These are phyloP conservation scores for Fragilariopsis cylindrus DNA, from an alignment of 108 stramenopile species.

Conservation along the genomic window DNA sequence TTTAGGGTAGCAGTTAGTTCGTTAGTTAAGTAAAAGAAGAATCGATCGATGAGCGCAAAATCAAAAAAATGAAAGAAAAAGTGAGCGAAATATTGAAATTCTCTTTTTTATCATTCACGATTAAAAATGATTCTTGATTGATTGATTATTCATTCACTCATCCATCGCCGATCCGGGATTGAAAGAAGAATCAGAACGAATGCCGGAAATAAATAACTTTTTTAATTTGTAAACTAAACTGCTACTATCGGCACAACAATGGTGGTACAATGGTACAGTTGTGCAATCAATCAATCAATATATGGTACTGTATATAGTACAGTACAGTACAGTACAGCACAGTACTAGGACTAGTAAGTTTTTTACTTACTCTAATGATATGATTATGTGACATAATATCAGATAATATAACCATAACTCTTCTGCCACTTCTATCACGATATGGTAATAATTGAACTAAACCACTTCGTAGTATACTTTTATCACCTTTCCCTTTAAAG, in stretches of 20 bases:
- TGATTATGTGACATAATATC: constrained; percentile 14
- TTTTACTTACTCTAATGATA: neutral
- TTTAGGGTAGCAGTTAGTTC: neutral
- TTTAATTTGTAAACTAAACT: neutral
- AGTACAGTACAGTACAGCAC: neutral
- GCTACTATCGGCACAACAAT: neutral
- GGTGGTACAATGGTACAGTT: neutral
- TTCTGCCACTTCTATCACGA: constrained; percentile 9
- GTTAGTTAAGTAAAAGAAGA: no score
- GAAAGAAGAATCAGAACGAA: neutral
- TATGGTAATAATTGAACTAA: constrained; percentile 3
- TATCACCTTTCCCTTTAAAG: constrained; percentile 5
- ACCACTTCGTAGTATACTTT: neutral
- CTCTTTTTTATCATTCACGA: no score
- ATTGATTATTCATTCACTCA: no score
- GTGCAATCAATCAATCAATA: no score
- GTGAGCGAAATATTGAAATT: neutral
- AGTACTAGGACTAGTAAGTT: neutral
- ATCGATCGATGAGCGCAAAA: no score
- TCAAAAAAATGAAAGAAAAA: neutral
- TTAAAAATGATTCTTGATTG: no score
- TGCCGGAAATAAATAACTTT: neutral
- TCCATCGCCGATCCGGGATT: neutral
- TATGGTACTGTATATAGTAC: no score
- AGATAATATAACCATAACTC: constrained; percentile 7